These are phyloP conservation scores for Citrus hindsii DNA, from an alignment of 345 rosid genomes.

Conservation along the genomic window DNA sequence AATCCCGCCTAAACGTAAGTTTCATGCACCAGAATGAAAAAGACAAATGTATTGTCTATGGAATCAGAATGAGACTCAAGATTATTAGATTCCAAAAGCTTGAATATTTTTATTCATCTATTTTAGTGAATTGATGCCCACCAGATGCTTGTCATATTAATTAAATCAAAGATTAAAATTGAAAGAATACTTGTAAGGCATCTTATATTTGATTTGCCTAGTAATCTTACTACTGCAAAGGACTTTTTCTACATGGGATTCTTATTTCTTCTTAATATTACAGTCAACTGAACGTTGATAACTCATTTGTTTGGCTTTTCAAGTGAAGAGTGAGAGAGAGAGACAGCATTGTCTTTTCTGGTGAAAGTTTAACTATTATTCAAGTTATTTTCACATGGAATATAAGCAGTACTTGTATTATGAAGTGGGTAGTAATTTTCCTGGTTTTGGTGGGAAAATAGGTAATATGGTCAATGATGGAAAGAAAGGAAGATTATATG, in stretches of 20 bases:
- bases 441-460: background rate
- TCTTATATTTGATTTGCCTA: background rate
- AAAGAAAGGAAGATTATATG: constrained; percentile 14
- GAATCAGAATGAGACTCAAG: background rate
- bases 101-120: background rate
- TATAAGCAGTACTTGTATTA: background rate
- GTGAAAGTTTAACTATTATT: background rate
- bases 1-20: background rate
- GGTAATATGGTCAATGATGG: constrained; percentile 28
- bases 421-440: background rate
- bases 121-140: background rate
- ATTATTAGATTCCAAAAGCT: constrained; percentile 2
- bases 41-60: constrained; percentile 5
- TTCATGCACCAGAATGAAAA: background rate
- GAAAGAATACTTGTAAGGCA: background rate
- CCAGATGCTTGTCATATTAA: background rate
- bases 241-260: background rate
- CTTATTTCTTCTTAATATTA: background rate
- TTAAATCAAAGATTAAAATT: background rate
- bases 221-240: background rate
- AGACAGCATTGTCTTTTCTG: background rate
- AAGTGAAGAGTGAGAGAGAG: too few species aligned
- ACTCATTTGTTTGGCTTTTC: background rate
- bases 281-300: background rate
- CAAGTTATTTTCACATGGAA: background rate